Percentiles rank a stretch among this genome's conserved stretches.
Evolutionary conservation across 768 basidiomycete genomes (phyloP).

Genomic region (Rubroboletus satanas): DNA sequence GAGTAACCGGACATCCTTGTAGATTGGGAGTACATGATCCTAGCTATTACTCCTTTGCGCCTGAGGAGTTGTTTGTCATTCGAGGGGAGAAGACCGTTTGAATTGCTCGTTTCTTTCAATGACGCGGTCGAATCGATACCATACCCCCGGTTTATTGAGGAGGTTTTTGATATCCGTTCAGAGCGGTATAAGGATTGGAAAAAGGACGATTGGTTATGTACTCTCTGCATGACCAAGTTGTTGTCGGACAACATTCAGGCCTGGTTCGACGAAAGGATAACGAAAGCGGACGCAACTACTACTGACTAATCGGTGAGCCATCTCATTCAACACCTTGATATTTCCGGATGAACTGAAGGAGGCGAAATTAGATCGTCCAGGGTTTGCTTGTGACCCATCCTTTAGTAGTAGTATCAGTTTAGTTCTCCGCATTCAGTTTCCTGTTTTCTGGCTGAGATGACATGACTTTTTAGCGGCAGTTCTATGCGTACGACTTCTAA

Average conservation of each 20-base stretch:
- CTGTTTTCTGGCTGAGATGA: background rate
- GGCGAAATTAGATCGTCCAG: background rate
- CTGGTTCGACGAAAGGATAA: conserved; percentile 10
- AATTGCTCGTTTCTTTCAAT: conserved; percentile 1
- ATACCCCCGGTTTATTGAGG: conserved; percentile 9
- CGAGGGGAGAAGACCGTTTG: conserved; percentile 3
- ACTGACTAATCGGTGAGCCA: background rate
- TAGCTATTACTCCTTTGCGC: background rate
- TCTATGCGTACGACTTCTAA: background rate
- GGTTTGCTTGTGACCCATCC: background rate
- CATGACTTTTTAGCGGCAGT: background rate
- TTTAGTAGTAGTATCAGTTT: background rate
- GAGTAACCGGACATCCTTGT: background rate
- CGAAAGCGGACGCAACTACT: background rate
- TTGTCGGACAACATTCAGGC: conserved; percentile 6
- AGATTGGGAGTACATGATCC: conserved; percentile 21
- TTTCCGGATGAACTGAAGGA: background rate
- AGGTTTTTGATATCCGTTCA: conserved; percentile 19
- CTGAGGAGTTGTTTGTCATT: conserved; percentile 4
- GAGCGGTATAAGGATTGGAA: conserved; percentile 25
- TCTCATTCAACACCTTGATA: background rate
- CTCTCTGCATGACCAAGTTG: conserved; percentile 26
- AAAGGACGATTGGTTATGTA: conserved; percentile 32
- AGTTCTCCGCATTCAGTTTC: no score
- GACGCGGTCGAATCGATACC: conserved; percentile 5